A percentile compares a stretch with the other conserved stretches of the same genome.
These are phyloP conservation scores for Cetraspora pellucida DNA, from an alignment of 192 early-diverging fungal species.

Conservation along the genomic window DNA sequence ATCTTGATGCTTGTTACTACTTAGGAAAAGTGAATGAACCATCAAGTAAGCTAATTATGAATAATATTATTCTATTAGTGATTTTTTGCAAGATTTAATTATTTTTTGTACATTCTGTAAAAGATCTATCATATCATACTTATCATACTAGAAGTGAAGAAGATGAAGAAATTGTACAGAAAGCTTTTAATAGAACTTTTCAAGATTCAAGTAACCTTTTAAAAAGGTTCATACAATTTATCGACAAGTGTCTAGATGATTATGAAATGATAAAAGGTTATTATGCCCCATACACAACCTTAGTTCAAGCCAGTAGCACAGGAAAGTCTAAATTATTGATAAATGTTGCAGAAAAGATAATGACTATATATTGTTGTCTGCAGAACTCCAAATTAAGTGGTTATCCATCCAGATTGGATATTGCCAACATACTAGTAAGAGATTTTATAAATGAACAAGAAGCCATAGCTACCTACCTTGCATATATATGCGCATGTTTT, in stretches of 20 bases:
- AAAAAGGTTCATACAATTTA: not conserved
- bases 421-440: not conserved
- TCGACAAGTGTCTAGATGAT: not conserved
- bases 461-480: not conserved
- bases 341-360: not conserved
- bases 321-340: constrained; percentile 21
- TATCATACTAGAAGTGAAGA: too few relatives aligned
- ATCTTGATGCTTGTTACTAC: too few relatives aligned
- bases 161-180: too few relatives aligned
- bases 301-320: constrained; percentile 6
- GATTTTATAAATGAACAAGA: constrained; percentile 9
- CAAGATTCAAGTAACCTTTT: constrained; percentile 14
- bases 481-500: constrained; percentile 11
- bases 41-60: too few relatives aligned
- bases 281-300: constrained; percentile 19
- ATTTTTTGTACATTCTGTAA: too few relatives aligned
- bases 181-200: not conserved
- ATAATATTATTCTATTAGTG: too few relatives aligned
- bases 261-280: not conserved
- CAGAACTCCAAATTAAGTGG: not conserved
- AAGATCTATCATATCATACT: too few relatives aligned
- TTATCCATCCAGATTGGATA: not conserved
- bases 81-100: too few relatives aligned
- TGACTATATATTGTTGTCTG: constrained; percentile 3
- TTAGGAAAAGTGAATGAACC: too few relatives aligned